Conservation (phyloP, 2,329 filamentous ascomycete genomes). For the Cercospora beticola region DNA sequence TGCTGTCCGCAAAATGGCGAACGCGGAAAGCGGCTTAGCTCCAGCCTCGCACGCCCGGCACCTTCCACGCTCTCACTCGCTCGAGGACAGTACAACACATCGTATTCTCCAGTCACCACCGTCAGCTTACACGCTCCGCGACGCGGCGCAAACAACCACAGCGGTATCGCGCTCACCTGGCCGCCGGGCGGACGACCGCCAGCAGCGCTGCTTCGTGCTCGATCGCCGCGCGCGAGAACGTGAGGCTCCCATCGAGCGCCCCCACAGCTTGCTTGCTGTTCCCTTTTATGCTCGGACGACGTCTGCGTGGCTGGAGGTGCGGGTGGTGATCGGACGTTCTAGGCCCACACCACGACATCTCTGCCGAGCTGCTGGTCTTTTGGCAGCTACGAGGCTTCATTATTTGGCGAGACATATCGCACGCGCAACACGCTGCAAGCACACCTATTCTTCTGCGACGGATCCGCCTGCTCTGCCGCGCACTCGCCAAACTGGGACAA, state of each 20-base stretch:
- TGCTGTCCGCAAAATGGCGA: not conserved
- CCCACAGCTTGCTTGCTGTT: not conserved
- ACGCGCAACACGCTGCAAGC: not conserved
- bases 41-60: not conserved
- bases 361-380: not conserved
- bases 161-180: not conserved
- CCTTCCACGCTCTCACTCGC: not conserved
- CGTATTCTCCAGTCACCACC: not conserved
- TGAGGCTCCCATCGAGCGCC: not conserved
- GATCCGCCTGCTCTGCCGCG: not conserved
- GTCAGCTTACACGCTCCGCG: not conserved
- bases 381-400: not conserved
- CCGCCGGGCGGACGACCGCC: not conserved
- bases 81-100: not conserved
- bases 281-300: not conserved
- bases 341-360: not conserved
- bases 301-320: not conserved
- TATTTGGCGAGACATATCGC: not conserved
- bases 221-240: not conserved
- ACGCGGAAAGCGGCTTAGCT: not conserved
- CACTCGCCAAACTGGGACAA: not conserved
- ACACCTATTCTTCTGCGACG: not conserved
- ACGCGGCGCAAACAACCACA: not conserved
- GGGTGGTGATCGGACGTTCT: slow-evolving; percentile 1
- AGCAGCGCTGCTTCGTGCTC: not conserved